A percentile compares a stretch with the other conserved stretches of the same genome.
phyloP scores from a whole-genome alignment of 495 filamentous ascomycete genomes.

The Filosporella fistucella region DNA sequence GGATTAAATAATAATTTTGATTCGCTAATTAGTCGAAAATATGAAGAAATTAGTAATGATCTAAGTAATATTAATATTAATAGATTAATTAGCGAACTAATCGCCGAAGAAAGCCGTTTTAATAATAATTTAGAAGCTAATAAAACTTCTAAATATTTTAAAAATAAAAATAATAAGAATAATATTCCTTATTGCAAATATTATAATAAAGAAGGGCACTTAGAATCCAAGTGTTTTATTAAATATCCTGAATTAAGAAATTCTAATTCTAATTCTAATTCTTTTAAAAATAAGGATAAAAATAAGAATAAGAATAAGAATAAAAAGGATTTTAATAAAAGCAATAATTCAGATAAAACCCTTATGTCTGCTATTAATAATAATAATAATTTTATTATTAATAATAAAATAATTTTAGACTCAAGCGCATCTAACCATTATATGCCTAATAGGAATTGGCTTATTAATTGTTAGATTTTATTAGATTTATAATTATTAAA shows the following conservation, averaged over 20 bases:
- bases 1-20: slow-evolving; percentile 3
- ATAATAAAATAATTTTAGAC: slow-evolving; percentile 7
- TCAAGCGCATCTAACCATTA: slow-evolving; percentile 4
- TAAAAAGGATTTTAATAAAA: too few relatives aligned
- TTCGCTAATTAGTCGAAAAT: slow-evolving; percentile 1
- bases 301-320: too few relatives aligned
- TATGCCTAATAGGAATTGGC: slow-evolving; percentile 10
- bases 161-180: neutral
- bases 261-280: neutral
- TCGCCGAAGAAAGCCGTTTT: neutral
- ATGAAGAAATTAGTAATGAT: slow-evolving; percentile 5
- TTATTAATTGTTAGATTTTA: slow-evolving; percentile 10
- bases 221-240: slow-evolving; percentile 6
- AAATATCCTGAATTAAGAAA: slow-evolving; percentile 11
- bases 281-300: neutral
- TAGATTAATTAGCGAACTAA: slow-evolving; percentile 3
- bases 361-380: neutral
- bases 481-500: slow-evolving; percentile 4
- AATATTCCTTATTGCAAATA: slow-evolving; percentile 1
- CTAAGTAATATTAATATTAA: slow-evolving; percentile 5
- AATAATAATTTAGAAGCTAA: neutral
- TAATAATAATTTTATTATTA: neutral
- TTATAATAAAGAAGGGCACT: slow-evolving; percentile 6
- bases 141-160: slow-evolving; percentile 4
- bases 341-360: neutral